Evolutionary conservation across 306 rosid species (phyloP).

Genomic region (Elaeagnus macrophylla): DNA sequence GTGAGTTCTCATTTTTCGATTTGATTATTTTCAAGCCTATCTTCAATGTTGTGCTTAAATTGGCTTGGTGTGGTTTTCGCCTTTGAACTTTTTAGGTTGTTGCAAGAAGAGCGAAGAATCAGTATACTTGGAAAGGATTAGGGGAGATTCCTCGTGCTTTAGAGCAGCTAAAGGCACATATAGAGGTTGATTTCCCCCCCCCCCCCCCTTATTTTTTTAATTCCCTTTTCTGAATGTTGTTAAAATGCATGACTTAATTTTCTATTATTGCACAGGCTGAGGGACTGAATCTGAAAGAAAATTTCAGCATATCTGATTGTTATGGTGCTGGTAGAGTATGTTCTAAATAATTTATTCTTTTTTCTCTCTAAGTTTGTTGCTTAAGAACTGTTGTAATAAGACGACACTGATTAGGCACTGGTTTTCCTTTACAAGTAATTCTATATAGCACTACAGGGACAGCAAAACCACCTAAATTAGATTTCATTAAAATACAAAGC

Average conservation of each 20-base stretch:
- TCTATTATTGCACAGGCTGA: constrained; percentile 14
- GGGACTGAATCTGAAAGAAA: constrained; percentile 30
- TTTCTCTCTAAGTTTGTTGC: background rate
- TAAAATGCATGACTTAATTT: background rate
- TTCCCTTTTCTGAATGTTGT: background rate
- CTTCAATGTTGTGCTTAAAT: background rate
- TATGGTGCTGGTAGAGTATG: constrained; percentile 29
- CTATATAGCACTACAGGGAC: too few relatives aligned
- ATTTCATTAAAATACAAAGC: too few relatives aligned
- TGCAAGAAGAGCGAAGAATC: constrained; percentile 32
- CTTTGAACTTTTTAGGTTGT: constrained; percentile 29
- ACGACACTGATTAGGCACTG: too few relatives aligned
- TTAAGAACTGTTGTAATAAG: background rate
- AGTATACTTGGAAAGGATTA: constrained; percentile 39
- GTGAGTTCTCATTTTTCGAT: constrained; percentile 13
- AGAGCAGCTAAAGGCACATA: constrained; percentile 18
- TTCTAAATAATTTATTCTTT: too few relatives aligned
- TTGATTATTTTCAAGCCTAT: background rate
- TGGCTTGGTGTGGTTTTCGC: background rate
- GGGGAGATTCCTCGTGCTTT: constrained; percentile 25
- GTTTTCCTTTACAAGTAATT: too few relatives aligned
- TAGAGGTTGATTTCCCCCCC: too few relatives aligned
- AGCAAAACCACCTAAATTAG: too few relatives aligned
- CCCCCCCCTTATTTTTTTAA: too few relatives aligned
- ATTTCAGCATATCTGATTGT: constrained; percentile 11